Percentiles rank a stretch among this genome's conserved stretches.
These are phyloP conservation scores for Musa itinerans DNA, from an alignment of 176 grass and related monocot genomes.

Conservation along the genomic window DNA sequence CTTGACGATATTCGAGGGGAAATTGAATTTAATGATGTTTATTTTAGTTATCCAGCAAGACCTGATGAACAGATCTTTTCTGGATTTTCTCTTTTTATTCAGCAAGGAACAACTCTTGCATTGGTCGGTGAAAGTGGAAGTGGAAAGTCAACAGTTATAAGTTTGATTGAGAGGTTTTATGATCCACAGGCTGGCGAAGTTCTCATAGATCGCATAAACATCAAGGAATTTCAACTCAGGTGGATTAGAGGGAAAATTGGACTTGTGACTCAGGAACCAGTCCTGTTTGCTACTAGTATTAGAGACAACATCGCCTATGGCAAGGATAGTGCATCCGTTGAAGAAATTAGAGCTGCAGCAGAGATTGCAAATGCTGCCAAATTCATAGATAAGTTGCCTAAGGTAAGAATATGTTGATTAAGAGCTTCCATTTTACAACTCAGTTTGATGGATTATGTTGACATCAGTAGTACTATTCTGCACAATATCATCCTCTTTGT, in stretches of 20 bases:
- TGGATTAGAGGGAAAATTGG: conserved; percentile 93
- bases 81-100: conserved; percentile 61
- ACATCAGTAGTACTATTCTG: no score
- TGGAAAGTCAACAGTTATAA: conserved; percentile 78
- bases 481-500: no score
- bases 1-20: conserved; percentile 73
- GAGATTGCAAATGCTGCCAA: conserved; percentile 89
- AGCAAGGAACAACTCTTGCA: conserved; percentile 49
- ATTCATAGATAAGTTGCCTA: conserved; percentile 91
- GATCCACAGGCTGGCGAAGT: conserved; percentile 56
- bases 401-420: conserved; percentile 31
- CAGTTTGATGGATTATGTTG: no score
- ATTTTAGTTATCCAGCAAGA: conserved; percentile 81
- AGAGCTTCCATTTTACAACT: no score
- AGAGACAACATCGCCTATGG: conserved; percentile 87
- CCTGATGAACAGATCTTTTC: conserved; percentile 69
- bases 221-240: conserved; percentile 73
- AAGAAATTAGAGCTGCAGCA: conserved; percentile 79
- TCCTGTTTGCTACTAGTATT: conserved; percentile 73
- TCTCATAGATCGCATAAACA: conserved; percentile 63
- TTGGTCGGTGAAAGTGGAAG: conserved; percentile 82
- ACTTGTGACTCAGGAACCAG: conserved; percentile 82
- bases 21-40: conserved; percentile 62
- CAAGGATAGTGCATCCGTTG: conserved; percentile 52
- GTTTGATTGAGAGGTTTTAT: conserved; percentile 80